Evolutionary conservation across 768 basidiomycete species (phyloP).

Genomic region (Tylopilus felleus): DNA sequence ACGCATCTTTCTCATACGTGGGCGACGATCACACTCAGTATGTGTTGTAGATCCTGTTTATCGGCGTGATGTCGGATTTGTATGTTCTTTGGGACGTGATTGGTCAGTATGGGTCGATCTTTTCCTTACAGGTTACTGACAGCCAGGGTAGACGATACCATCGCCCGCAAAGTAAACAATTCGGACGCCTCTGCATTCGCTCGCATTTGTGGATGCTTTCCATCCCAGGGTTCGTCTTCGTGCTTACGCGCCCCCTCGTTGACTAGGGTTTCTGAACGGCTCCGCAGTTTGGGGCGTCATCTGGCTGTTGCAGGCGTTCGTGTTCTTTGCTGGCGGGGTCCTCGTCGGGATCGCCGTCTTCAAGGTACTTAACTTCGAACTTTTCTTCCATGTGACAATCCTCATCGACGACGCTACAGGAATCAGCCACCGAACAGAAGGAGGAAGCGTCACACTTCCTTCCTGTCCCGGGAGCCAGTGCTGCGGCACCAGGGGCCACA

Average conservation of each 20-base stretch:
- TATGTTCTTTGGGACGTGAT: constrained; percentile 89
- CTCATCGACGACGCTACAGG: constrained; percentile 33
- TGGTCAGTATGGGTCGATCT: constrained; percentile 40
- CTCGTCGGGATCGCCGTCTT: constrained; percentile 77
- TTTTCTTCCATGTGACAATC: background rate
- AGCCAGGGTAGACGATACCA: constrained; percentile 68
- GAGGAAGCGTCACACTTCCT: constrained; percentile 53
- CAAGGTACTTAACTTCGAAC: constrained; percentile 53
- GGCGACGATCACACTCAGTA: background rate
- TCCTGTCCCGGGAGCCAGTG: constrained; percentile 53
- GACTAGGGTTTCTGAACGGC: constrained; percentile 1
- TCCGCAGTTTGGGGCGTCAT: constrained; percentile 79
- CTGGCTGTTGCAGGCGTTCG: constrained; percentile 74
- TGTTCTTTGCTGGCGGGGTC: constrained; percentile 73
- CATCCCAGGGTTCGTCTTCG: constrained; percentile 58
- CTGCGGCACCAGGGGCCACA: constrained; percentile 29
- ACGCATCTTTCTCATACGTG: constrained; percentile 15
- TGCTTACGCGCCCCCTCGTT: background rate
- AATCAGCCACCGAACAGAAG: constrained; percentile 57
- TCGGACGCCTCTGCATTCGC: constrained; percentile 88
- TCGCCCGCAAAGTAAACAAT: constrained; percentile 79
- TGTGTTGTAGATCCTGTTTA: constrained; percentile 60
- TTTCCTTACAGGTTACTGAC: background rate
- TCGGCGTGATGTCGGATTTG: constrained; percentile 85
- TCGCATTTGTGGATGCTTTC: constrained; percentile 79